Conservation (phyloP, 306 rosid genomes). For the Rosa lucieae region DNA sequence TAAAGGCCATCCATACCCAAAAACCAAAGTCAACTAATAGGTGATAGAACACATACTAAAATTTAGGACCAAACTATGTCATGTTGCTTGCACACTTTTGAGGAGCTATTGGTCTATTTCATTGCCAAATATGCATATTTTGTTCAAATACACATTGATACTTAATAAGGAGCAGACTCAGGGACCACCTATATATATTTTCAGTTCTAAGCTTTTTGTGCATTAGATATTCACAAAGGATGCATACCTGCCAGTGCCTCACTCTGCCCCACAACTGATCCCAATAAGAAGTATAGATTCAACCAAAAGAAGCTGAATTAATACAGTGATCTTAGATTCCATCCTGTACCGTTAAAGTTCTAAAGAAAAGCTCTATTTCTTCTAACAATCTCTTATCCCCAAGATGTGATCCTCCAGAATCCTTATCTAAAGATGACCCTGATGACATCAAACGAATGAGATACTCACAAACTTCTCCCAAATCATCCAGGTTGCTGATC, state of each 20-base stretch:
- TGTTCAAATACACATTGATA: too few relatives aligned
- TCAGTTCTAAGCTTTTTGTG: too few relatives aligned
- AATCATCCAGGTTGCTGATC: conserved; percentile 31
- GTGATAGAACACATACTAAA: too few relatives aligned
- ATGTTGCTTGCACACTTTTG: too few relatives aligned
- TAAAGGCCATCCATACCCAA: too few relatives aligned
- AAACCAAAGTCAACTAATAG: too few relatives aligned
- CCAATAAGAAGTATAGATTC: not conserved
- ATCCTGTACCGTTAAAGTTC: conserved; percentile 44
- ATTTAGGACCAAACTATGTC: too few relatives aligned
- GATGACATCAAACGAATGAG: conserved; percentile 71
- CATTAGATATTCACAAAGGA: too few relatives aligned
- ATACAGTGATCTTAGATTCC: conserved; percentile 17
- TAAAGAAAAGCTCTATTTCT: conserved; percentile 70
- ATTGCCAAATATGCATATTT: too few relatives aligned
- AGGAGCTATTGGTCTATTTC: too few relatives aligned
- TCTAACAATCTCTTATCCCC: conserved; percentile 42
- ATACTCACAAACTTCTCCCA: conserved; percentile 53
- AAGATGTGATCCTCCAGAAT: conserved; percentile 35
- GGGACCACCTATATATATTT: too few relatives aligned
- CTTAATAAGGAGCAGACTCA: too few relatives aligned
- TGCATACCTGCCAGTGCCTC: not conserved
- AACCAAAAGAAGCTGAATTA: not conserved
- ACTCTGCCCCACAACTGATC: not conserved
- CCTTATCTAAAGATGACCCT: conserved; percentile 34